Evolutionary conservation across 805 yeast genomes (phyloP).

Genomic region (Metschnikowia koreensis): DNA sequence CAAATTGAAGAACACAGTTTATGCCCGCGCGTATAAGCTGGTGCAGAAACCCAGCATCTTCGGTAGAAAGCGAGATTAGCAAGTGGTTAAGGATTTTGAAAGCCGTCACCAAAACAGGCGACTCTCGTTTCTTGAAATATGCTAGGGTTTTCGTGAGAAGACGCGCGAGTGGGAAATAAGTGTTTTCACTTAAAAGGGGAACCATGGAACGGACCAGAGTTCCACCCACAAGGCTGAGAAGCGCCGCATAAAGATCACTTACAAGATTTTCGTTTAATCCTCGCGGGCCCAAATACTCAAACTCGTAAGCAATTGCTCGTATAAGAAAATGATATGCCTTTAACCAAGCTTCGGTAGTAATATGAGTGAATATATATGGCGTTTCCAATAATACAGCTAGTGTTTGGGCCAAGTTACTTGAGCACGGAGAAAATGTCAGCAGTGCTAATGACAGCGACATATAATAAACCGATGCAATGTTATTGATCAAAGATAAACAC

Average conservation of each 20-base stretch:
- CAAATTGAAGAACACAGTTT: conserved; percentile 31
- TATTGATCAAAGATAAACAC: conserved; percentile 19
- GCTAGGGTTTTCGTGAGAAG: conserved; percentile 19
- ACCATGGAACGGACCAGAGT: conserved; percentile 17
- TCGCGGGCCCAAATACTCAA: conserved; percentile 4
- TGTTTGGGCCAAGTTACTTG: conserved; percentile 25
- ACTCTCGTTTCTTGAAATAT: conserved; percentile 24
- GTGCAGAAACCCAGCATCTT: conserved; percentile 37
- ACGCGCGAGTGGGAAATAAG: conserved; percentile 21
- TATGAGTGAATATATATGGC: conserved; percentile 32
- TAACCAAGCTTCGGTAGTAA: conserved; percentile 29
- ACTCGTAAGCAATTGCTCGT: conserved; percentile 16
- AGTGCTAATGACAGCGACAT: conserved; percentile 8
- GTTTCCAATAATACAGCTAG: conserved; percentile 22
- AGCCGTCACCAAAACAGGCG: conserved; percentile 20
- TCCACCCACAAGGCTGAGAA: conserved; percentile 25
- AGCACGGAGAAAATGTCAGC: conserved; percentile 21
- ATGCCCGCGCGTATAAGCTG: conserved; percentile 40
- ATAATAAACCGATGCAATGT: conserved; percentile 20
- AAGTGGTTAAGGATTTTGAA: conserved; percentile 48
- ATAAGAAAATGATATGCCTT: conserved; percentile 24
- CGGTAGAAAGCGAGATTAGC: conserved; percentile 41
- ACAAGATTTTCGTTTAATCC: conserved; percentile 21
- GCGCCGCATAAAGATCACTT: conserved; percentile 19
- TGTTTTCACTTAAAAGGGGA: conserved; percentile 17